Evolutionary conservation across 441 rosid species (phyloP).

Genomic region (Gossypium lobatum): DNA sequence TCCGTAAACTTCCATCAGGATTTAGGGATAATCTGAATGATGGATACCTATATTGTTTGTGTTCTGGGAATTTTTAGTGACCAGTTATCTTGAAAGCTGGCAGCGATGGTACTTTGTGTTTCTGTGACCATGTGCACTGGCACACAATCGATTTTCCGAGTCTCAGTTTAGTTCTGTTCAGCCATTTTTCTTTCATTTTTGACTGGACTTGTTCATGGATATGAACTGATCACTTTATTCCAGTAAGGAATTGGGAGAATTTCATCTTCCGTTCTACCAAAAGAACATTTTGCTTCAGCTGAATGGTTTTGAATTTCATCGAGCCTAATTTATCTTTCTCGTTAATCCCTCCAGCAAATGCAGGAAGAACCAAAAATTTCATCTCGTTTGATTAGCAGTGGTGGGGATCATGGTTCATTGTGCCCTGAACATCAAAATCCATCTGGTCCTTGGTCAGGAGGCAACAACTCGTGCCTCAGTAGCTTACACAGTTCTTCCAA

Average conservation of each 20-base stretch:
- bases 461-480: slow-evolving; percentile 29
- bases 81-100: neutral
- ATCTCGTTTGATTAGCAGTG: slow-evolving; percentile 27
- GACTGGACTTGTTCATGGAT: neutral
- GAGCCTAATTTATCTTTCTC: slow-evolving; percentile 9
- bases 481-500: slow-evolving; percentile 34
- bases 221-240: neutral
- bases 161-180: neutral
- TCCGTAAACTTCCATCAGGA: neutral
- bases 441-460: slow-evolving; percentile 23
- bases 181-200: neutral
- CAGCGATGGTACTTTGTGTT: neutral
- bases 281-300: neutral
- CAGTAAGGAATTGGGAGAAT: neutral
- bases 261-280: neutral
- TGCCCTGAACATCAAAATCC: slow-evolving; percentile 50
- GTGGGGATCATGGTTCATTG: slow-evolving; percentile 24
- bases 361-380: slow-evolving; percentile 25
- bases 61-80: neutral
- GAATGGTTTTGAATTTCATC: slow-evolving; percentile 9
- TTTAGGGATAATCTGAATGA: neutral
- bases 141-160: neutral
- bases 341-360: slow-evolving; percentile 21
- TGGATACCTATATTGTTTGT: neutral
- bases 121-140: neutral